Base-by-base conservation (phyloP, 2,329 filamentous ascomycete genomes). In the Thermothelomyces thermophilus region DNA sequence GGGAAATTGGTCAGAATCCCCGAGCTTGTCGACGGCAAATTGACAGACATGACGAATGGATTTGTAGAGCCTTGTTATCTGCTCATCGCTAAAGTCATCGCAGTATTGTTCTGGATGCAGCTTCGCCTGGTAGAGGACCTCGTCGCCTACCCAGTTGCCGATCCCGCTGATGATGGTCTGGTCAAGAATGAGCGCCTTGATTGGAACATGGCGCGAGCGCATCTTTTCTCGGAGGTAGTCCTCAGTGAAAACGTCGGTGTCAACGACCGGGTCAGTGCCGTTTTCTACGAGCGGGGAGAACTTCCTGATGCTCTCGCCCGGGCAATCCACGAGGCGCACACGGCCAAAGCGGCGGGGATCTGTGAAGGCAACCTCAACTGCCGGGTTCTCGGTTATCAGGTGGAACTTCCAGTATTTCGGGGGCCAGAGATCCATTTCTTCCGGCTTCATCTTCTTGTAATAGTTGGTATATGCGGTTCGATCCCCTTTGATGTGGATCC, bases 71-170 rank as follows among this genome's bases (percentile, higher is more conserved):
- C 73, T 74, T 56, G 79, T 76, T 55, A 94, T 80, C 65, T 96
- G 84, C 0, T 70, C 75, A 28, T 87, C 80, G 54, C 66, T 75
- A 58, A 97, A 86, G 0, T 87, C 86, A 62, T 96, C 84, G 68
- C 85, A 89, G 69, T 94, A 94, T 64, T 95, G 89, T 65, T 96
- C 91, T 0, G 93, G 93, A 58, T 98, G 91, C 14, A 97, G 77
- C 43, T 79, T 82, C 5, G 93, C 86, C 59, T 97, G 84, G 62
- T 90, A 98, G 45, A 98, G 73, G 6, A 95, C 84, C 66, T 98
- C 93, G 63, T 98, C 93, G 1, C 85, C 90, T 47, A 98, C 91
- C 91, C 91, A 98, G 64, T 97, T 97, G 0, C 93, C 93, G 55
- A 98, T 87, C 7, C 93, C 93, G 61, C 87, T 93, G 54, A 97